Percentiles rank a stretch among this genome's conserved stretches.
phyloP scores from a whole-genome alignment of 2,329 filamentous ascomycete genomes.

The Blastomyces parvus region DNA sequence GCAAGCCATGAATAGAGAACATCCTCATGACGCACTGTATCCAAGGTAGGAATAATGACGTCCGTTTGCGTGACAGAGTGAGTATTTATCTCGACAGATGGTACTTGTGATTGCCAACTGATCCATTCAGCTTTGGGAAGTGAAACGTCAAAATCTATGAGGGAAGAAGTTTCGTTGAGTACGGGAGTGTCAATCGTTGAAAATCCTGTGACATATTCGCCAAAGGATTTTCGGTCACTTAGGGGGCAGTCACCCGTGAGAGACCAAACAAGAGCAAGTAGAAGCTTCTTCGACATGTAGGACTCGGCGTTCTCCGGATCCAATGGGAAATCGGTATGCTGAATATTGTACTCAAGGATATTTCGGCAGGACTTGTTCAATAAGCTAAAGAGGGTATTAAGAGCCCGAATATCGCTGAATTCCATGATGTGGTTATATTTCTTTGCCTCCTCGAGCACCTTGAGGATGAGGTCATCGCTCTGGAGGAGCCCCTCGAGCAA shows the following conservation, averaged over 20 bases:
- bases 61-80: constrained; percentile 97
- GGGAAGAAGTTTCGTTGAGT: constrained; percentile 65
- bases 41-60: constrained; percentile 93
- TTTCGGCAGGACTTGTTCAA: constrained; percentile 89
- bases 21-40: constrained; percentile 95
- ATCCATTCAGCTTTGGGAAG: constrained; percentile 83
- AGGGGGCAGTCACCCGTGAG: constrained; percentile 92
- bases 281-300: constrained; percentile 85
- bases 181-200: constrained; percentile 79
- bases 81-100: constrained; percentile 91
- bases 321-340: constrained; percentile 87
- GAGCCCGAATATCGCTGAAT: constrained; percentile 79
- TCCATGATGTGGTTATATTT: constrained; percentile 96
- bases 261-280: constrained; percentile 89
- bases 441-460: constrained; percentile 65
- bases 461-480: constrained; percentile 69
- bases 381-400: constrained; percentile 89
- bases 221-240: constrained; percentile 75
- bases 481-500: constrained; percentile 66
- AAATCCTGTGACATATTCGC: constrained; percentile 70
- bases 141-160: constrained; percentile 92
- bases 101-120: constrained; percentile 90
- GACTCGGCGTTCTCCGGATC: constrained; percentile 82
- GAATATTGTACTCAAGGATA: constrained; percentile 88
- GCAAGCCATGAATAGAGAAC: constrained; percentile 99